Evolutionary conservation across 1,284 basidiomycete genomes (phyloP), one percentile per base, ranked within the genome.

Genomic region (Ustilago sp.): DNA sequence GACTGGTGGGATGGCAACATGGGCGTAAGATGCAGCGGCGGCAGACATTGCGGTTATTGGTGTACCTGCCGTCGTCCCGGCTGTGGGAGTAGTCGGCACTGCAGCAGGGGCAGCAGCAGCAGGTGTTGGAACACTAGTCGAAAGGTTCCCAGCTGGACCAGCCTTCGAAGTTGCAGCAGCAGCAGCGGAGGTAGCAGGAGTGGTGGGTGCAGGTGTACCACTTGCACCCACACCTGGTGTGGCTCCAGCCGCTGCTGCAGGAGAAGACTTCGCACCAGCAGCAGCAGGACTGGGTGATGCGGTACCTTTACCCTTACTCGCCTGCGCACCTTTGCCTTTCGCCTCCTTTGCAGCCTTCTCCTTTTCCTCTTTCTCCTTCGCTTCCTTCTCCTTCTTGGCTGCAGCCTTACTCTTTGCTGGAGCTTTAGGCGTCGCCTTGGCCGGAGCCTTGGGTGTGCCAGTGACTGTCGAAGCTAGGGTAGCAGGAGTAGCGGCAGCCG

Each of bases 351-450:
- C 70, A 50, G 59, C 63, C 47, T 63, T 63, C 35, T 73, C 68
- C 68, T 78, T 76, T 19, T 63, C 68, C 43, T 63, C 67, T 19
- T 69, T 74, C 34, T 63, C 64, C 38, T 60, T 67, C 7, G 71
- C 70, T 23, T 71, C 65, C 8, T 71, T 68, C 38, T 73, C 66
- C 64, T 72, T 74, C 54, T 71, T 73, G 23, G 47, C 17, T 35
- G 68, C 68, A 15, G 70, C 62, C 50, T 76, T 76, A 58, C 62
- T 56, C 61, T 77, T 77, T 0, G 71, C 59, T 19, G 75, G 63
- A 7, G 63, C 50, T 55, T 74, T 73, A 32, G 68, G 63, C 28
- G 65, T 73, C 31, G 61, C 47, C 50, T 72, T 79, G 28, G 59
- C 50, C 47, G 59, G 62, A 35, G 63, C 35, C 38, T 69, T 68